These are phyloP conservation scores for Pythium guiyangense DNA, from an alignment of 352 stramenopile species.

Conservation along the genomic window DNA sequence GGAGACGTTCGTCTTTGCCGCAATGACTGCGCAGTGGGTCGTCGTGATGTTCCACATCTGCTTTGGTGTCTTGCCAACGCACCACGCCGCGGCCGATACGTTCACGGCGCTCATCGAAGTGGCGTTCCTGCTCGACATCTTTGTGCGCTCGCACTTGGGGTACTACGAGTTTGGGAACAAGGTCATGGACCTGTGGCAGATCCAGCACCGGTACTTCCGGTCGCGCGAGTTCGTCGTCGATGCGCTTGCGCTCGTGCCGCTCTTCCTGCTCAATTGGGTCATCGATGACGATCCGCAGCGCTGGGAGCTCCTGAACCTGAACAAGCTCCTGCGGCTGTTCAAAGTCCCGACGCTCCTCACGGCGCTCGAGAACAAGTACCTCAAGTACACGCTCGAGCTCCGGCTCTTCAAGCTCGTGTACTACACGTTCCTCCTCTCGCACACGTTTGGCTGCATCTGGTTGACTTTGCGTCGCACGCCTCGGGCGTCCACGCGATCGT, in stretches of 20 bases:
- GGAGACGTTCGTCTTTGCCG: slow-evolving; percentile 39
- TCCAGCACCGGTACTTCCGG: slow-evolving; percentile 36
- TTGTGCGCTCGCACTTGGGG: slow-evolving; percentile 40
- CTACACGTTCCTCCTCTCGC: slow-evolving; percentile 46
- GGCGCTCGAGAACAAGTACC: slow-evolving; percentile 43
- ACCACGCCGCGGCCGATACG: slow-evolving; percentile 13
- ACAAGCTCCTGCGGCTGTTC: slow-evolving; percentile 50
- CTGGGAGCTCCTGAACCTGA: slow-evolving; percentile 43
- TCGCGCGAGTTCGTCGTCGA: slow-evolving; percentile 42
- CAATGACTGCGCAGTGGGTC: slow-evolving; percentile 32
- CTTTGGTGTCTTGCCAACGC: slow-evolving; percentile 22
- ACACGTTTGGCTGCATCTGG: slow-evolving; percentile 54
- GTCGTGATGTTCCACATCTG: slow-evolving; percentile 49
- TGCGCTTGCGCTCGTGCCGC: slow-evolving; percentile 29
- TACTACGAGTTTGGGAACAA: slow-evolving; percentile 72
- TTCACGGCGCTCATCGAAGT: slow-evolving; percentile 34
- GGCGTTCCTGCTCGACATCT: slow-evolving; percentile 42
- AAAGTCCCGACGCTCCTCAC: slow-evolving; percentile 40
- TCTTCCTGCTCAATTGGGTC: slow-evolving; percentile 41
- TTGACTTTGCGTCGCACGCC: slow-evolving; percentile 48
- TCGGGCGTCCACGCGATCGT: slow-evolving; percentile 25
- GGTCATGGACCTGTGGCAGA: slow-evolving; percentile 36
- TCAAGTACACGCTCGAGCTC: slow-evolving; percentile 44
- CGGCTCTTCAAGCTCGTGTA: slow-evolving; percentile 50
- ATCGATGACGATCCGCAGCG: slow-evolving; percentile 1